Conservation (phyloP, 805 yeast genomes). For the Jamesozyma piceae region DNA sequence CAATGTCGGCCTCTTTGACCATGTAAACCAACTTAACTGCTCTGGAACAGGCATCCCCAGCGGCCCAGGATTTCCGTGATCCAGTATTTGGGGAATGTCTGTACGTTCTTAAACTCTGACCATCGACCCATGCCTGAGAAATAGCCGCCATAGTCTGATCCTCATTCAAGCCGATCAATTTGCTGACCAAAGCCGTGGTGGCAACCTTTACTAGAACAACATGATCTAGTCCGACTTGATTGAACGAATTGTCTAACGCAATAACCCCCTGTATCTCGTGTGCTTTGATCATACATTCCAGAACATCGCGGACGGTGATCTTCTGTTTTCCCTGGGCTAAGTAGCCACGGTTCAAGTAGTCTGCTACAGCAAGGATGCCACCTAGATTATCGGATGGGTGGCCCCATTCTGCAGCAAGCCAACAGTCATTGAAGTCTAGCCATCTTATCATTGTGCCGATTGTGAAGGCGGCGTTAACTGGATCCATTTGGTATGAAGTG, state of each 20-base stretch:
- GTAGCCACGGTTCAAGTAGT: slow-evolving; percentile 40
- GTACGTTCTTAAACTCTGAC: slow-evolving; percentile 49
- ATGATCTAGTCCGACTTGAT: slow-evolving; percentile 51
- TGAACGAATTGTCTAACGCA: slow-evolving; percentile 52
- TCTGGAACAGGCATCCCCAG: slow-evolving; percentile 52
- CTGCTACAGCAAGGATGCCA: slow-evolving; percentile 50
- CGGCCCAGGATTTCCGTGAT: slow-evolving; percentile 59
- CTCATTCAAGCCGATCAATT: slow-evolving; percentile 41
- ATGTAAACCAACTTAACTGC: slow-evolving; percentile 48
- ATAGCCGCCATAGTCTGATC: slow-evolving; percentile 47
- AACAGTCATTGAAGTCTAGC: slow-evolving; percentile 56
- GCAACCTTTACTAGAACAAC: slow-evolving; percentile 52
- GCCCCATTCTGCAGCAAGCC: slow-evolving; percentile 67
- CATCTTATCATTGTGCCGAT: slow-evolving; percentile 51
- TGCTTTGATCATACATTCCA: slow-evolving; percentile 52
- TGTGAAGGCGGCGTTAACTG: slow-evolving; percentile 49
- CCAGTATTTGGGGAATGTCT: slow-evolving; percentile 59
- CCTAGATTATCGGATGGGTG: slow-evolving; percentile 57
- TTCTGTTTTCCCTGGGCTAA: slow-evolving; percentile 33
- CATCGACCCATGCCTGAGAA: slow-evolving; percentile 55
- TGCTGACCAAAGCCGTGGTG: slow-evolving; percentile 49
- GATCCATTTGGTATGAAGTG: slow-evolving; percentile 42
- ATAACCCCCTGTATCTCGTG: slow-evolving; percentile 54
- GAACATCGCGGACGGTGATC: slow-evolving; percentile 41
- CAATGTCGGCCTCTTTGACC: slow-evolving; percentile 43